Base-by-base conservation (phyloP, 116 monocot species). In the Trichopus zeylanicus region DNA sequence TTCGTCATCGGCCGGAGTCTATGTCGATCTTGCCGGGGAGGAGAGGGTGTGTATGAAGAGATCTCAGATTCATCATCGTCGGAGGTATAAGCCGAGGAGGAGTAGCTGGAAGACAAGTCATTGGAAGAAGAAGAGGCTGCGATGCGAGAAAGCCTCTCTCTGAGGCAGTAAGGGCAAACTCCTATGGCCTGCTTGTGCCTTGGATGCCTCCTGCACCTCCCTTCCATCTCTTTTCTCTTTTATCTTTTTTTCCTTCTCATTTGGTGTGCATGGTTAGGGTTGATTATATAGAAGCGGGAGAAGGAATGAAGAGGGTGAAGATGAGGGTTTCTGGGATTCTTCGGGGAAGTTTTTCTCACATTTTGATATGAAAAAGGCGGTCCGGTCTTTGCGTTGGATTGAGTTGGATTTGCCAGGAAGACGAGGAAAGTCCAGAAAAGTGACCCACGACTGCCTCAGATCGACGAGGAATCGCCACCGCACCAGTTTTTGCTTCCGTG, bases 131-230 rank as follows among this genome's bases (percentile, higher is more conserved):
- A 59, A 1, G 76, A 62, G 21, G 57, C 21, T 7, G 64, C 42
- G 51, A 85, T 48, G 18, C 66, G 35, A 0, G 54, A 68, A 20
- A 85, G 77, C 60, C 32, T 73, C 49, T 85, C 85, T 46, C 67
- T 67, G 1, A 85, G 74, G 63, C 85, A 85, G 54, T 46, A 76
- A 2, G 85, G 85, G 29, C 85, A 85, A 1, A 85, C 80, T 28
- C 85, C 85, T 31, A 37, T 77, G 4, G 74, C 61, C 24, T 80
- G 68, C 65, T 61, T 70, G 68, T 85, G 85, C 6, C 51, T 70
- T 9, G 71, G 67, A 52, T 85, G 85, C 59, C 34, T 65, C 65
- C 37, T 74, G 51, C 85, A 85, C 31, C 70, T 78, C 47, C 39
- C 65, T 10, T 73, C 79, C 48, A 53, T 75, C 24, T n/a, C 56